Evolutionary conservation across 2,329 filamentous ascomycete species (phyloP), one percentile per base, ranked within the genome.

Genomic region (Aureobasidium sp.): DNA sequence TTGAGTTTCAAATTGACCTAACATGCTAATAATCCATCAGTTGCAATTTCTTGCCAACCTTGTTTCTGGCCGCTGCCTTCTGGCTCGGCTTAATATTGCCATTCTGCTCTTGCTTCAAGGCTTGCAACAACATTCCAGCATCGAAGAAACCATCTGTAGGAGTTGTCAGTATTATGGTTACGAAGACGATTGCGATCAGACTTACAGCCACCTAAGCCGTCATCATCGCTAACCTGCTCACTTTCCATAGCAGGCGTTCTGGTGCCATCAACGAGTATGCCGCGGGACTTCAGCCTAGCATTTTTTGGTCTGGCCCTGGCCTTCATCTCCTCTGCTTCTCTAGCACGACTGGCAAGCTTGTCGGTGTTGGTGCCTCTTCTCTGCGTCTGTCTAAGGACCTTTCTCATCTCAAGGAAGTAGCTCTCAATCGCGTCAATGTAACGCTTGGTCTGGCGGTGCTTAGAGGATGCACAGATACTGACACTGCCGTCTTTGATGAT

Each of bases 401-500:
- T 90, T 30, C 93, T 83, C 63, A 97, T 90, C 74, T 99, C 94
- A 13, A 96, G 79, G 54, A 97, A 83, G 73, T 97, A 99, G 64
- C 84, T 87, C 74, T 97, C 94, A 2, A 97, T 78, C 0, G 91
- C 90, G 69, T 96, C 91, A 64, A 97, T 85, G 71, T 94, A 95
- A 6, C 94, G 87, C 67, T 86, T 86, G 0, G 94, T 99, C 77
- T 99, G 94, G 44, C 94, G 81, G 73, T 99, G 94, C 76, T 97
- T 97, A 70, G 89, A 94, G 14, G 88, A 89, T 0, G 92, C 91
- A 74, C 94, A 97, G 64, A 99, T 93, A 51, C 87, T 91, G 64
- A 97, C 89, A 54, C 85, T 83, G 58, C 94, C 90, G 67, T 95
- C 91, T 76, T 99, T 99, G 82, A 99, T 97, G 70, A 99, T 97